Evolutionary conservation across 768 basidiomycete species (phyloP), one percentile per base, ranked within the genome.

Genomic region (Tulasnella sp.): DNA sequence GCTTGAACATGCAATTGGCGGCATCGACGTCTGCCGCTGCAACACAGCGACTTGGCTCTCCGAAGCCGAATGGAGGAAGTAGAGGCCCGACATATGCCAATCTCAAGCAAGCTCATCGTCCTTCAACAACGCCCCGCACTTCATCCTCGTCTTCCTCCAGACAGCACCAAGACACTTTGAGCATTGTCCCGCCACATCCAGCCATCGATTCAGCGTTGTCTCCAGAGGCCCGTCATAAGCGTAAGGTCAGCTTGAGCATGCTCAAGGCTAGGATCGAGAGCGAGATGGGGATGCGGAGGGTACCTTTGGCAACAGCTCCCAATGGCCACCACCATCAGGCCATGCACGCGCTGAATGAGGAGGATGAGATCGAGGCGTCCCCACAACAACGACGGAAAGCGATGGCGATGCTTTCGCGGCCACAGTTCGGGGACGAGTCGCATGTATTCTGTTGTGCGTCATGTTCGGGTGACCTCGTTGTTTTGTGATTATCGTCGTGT

Each of bases 391-490:
- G 11, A 15, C 42, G 32, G 19, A 29, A 65, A 63, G 45, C 41
- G 34, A 15, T 38, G 15, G 34, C 34, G 34, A 38, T 38, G 34
- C 15, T 30, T n/a, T 30, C 47, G 34, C 81, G 84, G 53, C 77
- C 85, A 2, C 87, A 88, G 67, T 91, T 90, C 68, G 73, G 90
- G 73, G 89, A 92, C 66, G 88, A 91, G 65, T 82, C 88, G 26
- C 88, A 91, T 68, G 80, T 92, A 17, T 91, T 92, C 73, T 92
- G 89, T 88, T 92, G 88, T 72, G 78, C 82, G 67, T 81, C 85
- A 19, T 92, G 88, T 75, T 76, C 73, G 51, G 88, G 88, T 49
- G 88, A 92, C 70, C 72, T 91, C 42, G 86, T 92, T 42, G 82
- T 91, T 62, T 72, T 92, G 61, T 87, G 34, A 38, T 38, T n/a